A percentile compares a stretch with the other conserved stretches of the same genome.
Conservation (phyloP, 2,329 filamentous ascomycete species). For the Xylaria polymorpha region DNA sequence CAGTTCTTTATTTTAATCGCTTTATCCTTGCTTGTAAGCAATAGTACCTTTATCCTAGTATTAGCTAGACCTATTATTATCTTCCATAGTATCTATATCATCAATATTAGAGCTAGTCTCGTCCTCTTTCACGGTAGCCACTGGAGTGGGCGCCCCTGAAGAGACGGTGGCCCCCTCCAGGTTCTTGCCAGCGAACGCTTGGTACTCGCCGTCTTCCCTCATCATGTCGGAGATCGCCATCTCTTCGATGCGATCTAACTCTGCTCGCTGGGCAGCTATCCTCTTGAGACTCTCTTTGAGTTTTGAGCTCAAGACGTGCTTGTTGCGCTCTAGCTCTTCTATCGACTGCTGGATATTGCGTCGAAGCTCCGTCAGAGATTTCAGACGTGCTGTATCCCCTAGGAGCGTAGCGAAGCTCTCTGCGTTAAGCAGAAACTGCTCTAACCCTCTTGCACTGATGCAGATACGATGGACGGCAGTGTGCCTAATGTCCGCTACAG, state of each 20-base stretch:
- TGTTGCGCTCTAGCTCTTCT: constrained; percentile 30
- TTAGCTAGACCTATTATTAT: background rate
- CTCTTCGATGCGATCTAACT: constrained; percentile 20
- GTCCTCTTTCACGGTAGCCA: constrained; percentile 4
- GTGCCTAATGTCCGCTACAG: constrained; percentile 14
- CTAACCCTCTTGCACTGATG: constrained; percentile 25
- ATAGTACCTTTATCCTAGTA: background rate
- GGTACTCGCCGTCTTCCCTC: constrained; percentile 26
- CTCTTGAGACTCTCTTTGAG: constrained; percentile 18
- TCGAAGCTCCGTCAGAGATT: constrained; percentile 1
- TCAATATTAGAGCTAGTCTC: constrained; percentile 19
- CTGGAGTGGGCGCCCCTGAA: background rate
- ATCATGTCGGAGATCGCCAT: constrained; percentile 19
- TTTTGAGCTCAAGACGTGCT: constrained; percentile 23
- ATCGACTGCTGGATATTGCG: constrained; percentile 23
- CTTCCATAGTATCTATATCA: constrained; percentile 1
- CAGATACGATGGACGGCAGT: constrained; percentile 24
- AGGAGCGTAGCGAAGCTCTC: constrained; percentile 19
- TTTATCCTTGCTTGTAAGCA: no score
- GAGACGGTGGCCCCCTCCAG: constrained; percentile 1
- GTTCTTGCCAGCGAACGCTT: constrained; percentile 19
- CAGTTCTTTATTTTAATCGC: no score
- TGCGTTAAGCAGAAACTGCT: constrained; percentile 19
- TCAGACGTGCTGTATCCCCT: constrained; percentile 10
- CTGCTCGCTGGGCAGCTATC: constrained; percentile 19